Conservation (phyloP, 2,329 filamentous ascomycete genomes). For the Aspergillus pseudoglaucus region DNA sequence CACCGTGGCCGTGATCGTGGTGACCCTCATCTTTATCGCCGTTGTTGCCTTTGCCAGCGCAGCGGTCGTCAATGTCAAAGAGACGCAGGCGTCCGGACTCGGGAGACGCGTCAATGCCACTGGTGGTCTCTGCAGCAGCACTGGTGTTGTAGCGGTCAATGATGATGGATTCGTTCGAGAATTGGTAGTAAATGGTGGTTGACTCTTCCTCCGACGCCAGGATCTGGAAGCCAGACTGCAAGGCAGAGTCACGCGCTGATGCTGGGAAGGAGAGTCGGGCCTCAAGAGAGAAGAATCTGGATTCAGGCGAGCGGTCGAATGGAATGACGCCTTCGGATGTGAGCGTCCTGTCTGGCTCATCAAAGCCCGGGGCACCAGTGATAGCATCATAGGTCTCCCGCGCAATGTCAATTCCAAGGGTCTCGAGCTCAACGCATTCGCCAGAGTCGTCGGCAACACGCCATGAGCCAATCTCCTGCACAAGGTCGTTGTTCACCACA, state of each 20-base stretch:
- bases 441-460: conserved; percentile 2
- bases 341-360: conserved; percentile 2
- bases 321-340: neutral
- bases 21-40: neutral
- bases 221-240: conserved; percentile 12
- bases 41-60: neutral
- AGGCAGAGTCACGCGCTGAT: conserved; percentile 2
- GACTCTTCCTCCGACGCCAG: conserved; percentile 9
- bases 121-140: conserved; percentile 8
- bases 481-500: conserved; percentile 10
- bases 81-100: conserved; percentile 11
- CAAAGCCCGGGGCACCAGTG: neutral
- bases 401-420: conserved; percentile 12
- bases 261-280: conserved; percentile 6
- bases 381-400: conserved; percentile 11
- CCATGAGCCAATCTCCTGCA: conserved; percentile 5
- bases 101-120: conserved; percentile 4
- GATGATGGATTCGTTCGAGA: conserved; percentile 15
- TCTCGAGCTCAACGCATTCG: conserved; percentile 6
- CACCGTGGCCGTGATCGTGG: no score
- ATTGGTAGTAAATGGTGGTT: conserved; percentile 14
- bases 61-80: conserved; percentile 6
- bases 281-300: conserved; percentile 7
- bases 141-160: conserved; percentile 13
- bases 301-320: conserved; percentile 4